phyloP scores from a whole-genome alignment of 805 yeast genomes.

The Starmerella floricola region DNA sequence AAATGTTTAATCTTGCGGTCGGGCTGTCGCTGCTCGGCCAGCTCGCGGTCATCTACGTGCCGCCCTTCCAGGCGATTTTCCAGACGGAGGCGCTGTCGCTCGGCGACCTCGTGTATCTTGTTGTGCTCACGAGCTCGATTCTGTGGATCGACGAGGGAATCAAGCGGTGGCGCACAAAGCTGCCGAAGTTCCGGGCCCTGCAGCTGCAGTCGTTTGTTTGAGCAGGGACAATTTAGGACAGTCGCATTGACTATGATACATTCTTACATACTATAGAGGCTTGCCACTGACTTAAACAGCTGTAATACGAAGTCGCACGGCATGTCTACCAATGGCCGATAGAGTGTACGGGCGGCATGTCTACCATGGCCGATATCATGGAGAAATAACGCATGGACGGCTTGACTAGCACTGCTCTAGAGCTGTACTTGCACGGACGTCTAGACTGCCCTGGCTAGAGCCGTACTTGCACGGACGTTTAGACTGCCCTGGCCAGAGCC shows the following conservation, averaged over 20 bases:
- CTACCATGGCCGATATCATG: no score
- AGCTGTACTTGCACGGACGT: no score
- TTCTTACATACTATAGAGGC: no score
- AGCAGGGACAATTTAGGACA: background rate
- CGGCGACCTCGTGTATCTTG: constrained; percentile 54
- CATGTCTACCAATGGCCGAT: no score
- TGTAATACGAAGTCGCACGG: no score
- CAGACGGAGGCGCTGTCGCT: constrained; percentile 83
- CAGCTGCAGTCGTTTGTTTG: constrained; percentile 8
- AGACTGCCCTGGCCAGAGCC: no score
- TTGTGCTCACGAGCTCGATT: constrained; percentile 61
- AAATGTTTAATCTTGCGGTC: constrained; percentile 89
- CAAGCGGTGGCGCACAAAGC: constrained; percentile 35
- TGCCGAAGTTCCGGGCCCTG: constrained; percentile 10
- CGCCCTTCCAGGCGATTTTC: constrained; percentile 83
- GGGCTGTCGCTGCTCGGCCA: constrained; percentile 81
- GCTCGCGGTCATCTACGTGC: constrained; percentile 82
- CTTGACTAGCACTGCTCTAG: no score
- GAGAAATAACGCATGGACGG: no score
- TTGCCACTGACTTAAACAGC: no score
- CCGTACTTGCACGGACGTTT: no score
- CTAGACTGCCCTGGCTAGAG: no score
- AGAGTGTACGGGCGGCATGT: no score
- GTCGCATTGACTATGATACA: background rate
- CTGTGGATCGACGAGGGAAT: constrained; percentile 74